These are phyloP conservation scores for Saussurea involucrata DNA, from an alignment of 129 eudicot genomes.

Conservation along the genomic window DNA sequence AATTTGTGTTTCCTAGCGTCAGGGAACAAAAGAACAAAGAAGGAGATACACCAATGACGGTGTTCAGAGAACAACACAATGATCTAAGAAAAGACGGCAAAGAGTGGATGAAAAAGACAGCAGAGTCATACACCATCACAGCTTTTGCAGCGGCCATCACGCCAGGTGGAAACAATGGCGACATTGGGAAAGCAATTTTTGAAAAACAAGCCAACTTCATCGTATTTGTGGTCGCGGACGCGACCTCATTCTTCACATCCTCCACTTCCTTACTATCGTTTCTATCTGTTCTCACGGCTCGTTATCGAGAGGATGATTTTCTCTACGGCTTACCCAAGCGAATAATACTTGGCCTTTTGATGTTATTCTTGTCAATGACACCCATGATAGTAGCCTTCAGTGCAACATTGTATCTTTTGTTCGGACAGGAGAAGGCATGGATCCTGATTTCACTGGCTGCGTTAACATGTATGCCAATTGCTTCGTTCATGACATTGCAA, in stretches of 20 bases:
- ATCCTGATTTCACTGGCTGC: no score
- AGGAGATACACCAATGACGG: conserved; percentile 13
- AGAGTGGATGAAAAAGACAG: conserved; percentile 30
- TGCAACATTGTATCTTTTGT: not conserved
- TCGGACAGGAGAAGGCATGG: not conserved
- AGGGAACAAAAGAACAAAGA: not conserved
- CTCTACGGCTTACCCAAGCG: conserved; percentile 11
- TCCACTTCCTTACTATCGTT: conserved; percentile 6
- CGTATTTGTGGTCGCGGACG: not conserved
- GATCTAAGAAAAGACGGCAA: conserved; percentile 9
- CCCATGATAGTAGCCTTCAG: conserved; percentile 13
- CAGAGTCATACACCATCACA: conserved; percentile 17
- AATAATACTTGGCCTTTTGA: not conserved
- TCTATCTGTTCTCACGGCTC: conserved; percentile 19
- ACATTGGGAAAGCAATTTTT: not conserved
- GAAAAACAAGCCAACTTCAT: not conserved
- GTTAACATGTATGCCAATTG: no score
- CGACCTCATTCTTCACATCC: conserved; percentile 8
- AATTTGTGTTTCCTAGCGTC: not conserved
- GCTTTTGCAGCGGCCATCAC: conserved; percentile 34
- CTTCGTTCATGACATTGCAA: no score
- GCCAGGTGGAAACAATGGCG: conserved; percentile 28
- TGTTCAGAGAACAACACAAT: conserved; percentile 14
- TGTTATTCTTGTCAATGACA: conserved; percentile 4
- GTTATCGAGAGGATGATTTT: conserved; percentile 22